These are phyloP conservation scores for Phytophthora pseudosyringae DNA, from an alignment of 352 stramenopile genomes.

Conservation along the genomic window DNA sequence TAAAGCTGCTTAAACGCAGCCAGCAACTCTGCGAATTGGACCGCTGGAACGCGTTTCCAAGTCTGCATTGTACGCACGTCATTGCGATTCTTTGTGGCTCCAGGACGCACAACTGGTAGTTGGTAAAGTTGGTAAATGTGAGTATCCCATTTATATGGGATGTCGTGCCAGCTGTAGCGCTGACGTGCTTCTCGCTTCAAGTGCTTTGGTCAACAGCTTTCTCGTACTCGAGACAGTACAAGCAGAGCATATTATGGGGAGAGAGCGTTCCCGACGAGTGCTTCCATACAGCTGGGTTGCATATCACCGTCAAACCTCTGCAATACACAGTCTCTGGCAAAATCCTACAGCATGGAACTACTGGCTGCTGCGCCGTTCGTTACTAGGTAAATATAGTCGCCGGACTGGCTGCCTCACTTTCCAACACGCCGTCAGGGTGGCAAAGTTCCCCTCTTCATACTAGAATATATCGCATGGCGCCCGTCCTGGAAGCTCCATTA, in stretches of 20 bases:
- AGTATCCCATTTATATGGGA: no score
- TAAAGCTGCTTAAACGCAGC: no score
- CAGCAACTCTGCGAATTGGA: constrained; percentile 17
- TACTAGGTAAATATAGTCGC: constrained; percentile 21
- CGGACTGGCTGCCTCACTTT: constrained; percentile 20
- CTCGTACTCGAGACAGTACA: background rate
- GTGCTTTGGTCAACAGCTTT: constrained; percentile 1
- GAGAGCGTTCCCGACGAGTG: constrained; percentile 17
- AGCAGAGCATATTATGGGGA: constrained; percentile 3
- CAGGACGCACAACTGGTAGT: background rate
- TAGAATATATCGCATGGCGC: background rate
- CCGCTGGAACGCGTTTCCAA: background rate
- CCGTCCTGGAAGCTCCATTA: constrained; percentile 2
- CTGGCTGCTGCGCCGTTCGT: constrained; percentile 19
- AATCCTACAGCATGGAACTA: background rate
- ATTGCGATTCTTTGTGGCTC: constrained; percentile 1
- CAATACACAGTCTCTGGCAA: constrained; percentile 1
- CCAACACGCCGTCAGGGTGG: constrained; percentile 17
- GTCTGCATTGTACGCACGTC: constrained; percentile 25
- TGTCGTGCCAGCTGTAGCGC: background rate
- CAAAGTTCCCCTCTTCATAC: background rate
- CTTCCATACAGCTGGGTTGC: constrained; percentile 24
- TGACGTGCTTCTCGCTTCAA: constrained; percentile 3
- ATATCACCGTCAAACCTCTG: constrained; percentile 18
- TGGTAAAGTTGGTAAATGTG: background rate